Evolutionary conservation across 345 rosid genomes (phyloP).

Genomic region (Salix koriyanagi): DNA sequence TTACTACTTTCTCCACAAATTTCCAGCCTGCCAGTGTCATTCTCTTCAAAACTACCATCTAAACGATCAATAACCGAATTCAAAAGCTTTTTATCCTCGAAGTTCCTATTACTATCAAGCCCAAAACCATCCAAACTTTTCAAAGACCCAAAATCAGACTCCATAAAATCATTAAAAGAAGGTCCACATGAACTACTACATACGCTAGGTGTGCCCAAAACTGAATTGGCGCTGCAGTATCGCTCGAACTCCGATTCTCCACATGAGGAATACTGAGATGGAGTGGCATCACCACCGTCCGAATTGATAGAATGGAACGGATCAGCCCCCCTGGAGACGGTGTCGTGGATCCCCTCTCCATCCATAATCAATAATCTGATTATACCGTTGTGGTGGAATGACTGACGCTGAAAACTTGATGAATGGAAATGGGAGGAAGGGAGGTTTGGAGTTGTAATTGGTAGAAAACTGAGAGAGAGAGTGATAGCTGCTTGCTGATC

Average conservation of each 20-base stretch:
- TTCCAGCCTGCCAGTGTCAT: conserved; percentile 6
- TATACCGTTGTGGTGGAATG: neutral
- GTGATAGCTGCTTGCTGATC: neutral
- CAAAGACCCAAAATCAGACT: conserved; percentile 59
- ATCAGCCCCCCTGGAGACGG: conserved; percentile 37
- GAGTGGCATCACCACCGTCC: conserved; percentile 34
- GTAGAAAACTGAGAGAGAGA: neutral
- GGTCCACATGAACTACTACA: conserved; percentile 44
- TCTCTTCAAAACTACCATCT: conserved; percentile 14
- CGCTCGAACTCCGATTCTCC: conserved; percentile 82
- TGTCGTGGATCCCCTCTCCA: conserved; percentile 40
- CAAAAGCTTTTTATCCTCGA: conserved; percentile 23
- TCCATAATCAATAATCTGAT: conserved; percentile 54
- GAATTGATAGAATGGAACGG: conserved; percentile 33
- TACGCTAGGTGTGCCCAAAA: conserved; percentile 68
- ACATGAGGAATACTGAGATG: conserved; percentile 71
- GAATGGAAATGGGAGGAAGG: neutral
- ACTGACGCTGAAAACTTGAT: neutral
- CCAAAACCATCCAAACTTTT: conserved; percentile 40
- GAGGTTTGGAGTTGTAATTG: neutral
- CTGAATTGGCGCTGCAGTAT: conserved; percentile 83
- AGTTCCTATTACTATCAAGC: conserved; percentile 5
- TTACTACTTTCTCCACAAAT: neutral
- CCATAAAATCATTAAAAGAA: conserved; percentile 50
- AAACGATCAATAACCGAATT: conserved; percentile 22